Evolutionary conservation across 257 asterid genomes (phyloP).

Genomic region (Dorcoceras hygrometricum): DNA sequence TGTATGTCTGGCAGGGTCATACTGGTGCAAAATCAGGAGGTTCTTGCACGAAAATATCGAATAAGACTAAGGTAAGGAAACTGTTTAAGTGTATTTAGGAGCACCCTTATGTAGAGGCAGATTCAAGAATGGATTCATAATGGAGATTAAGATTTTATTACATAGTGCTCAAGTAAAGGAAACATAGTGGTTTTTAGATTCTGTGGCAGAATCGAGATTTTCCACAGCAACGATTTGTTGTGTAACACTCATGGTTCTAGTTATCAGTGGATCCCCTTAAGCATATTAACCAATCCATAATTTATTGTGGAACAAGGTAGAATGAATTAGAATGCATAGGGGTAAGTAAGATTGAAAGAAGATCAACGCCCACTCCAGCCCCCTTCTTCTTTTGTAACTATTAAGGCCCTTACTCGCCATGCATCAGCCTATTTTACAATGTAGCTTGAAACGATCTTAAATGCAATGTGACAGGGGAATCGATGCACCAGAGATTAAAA

Average conservation of each 20-base stretch:
- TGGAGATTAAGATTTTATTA: no score
- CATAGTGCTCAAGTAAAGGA: not conserved
- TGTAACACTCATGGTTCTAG: not conserved
- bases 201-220: not conserved
- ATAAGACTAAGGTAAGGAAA: conserved; percentile 71
- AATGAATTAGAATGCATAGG: not conserved
- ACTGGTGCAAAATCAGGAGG: conserved; percentile 52
- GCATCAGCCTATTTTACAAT: not conserved
- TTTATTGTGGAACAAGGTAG: not conserved
- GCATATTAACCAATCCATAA: not conserved
- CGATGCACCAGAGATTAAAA: conserved; percentile 83
- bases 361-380: no score
- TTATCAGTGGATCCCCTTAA: not conserved
- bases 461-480: conserved; percentile 62
- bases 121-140: not conserved
- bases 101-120: not conserved
- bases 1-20: conserved; percentile 49
- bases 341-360: not conserved
- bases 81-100: not conserved
- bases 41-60: conserved; percentile 81
- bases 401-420: not conserved
- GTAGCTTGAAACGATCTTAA: not conserved
- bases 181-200: not conserved
- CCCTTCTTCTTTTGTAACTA: not conserved
- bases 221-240: not conserved